Evolutionary conservation across 192 early-diverging fungal species (phyloP), one percentile per base, ranked within the genome.

Genomic region (Endogone sp.): DNA sequence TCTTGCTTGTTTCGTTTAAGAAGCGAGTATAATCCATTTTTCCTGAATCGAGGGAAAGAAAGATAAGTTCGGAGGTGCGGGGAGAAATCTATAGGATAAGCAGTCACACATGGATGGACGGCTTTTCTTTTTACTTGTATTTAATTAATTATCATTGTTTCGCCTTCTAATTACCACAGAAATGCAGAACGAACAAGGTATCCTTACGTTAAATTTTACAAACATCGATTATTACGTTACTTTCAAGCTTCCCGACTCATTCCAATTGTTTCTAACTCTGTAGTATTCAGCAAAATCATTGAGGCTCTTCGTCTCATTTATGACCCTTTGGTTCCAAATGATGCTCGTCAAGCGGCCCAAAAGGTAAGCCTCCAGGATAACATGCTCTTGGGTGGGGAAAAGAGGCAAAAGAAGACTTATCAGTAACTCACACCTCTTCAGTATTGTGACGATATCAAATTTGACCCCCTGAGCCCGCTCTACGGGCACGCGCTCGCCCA

Each of bases 401-500:
- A n/a, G n/a, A n/a, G n/a, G n/a, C n/a, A n/a, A n/a, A 56, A n/a
- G 55, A 56, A 56, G 55, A 11, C 55, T 56, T 11, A 56, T n/a
- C 11, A 13, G 55, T 56, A n/a, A 56, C 11, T n/a, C n/a, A n/a
- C 11, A 11, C 37, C 28, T 4, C 21, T 60, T 10, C 66, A 86
- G 85, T 82, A 73, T 44, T 83, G 81, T 60, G 81, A 86, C 37
- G 64, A 20, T 13, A 29, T 88, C n/a, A 86, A 86, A 60, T 63
- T 76, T 24, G 64, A 83, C 61, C 67, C 75, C 57, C 32, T 69
- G 16, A 75, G 68, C 6, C 82, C 86, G 0, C 44, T 86, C 20
- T 89, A 80, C 67, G 88, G 88, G 3, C 76, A 84, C 49, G 65
- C 78, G 49, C 77, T 89, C 8, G 86, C 88, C 16, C 78, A 79